Percentiles rank a stretch among this genome's conserved stretches.
phyloP scores from a whole-genome alignment of 495 filamentous ascomycete genomes.

The Xylaria sp. region DNA sequence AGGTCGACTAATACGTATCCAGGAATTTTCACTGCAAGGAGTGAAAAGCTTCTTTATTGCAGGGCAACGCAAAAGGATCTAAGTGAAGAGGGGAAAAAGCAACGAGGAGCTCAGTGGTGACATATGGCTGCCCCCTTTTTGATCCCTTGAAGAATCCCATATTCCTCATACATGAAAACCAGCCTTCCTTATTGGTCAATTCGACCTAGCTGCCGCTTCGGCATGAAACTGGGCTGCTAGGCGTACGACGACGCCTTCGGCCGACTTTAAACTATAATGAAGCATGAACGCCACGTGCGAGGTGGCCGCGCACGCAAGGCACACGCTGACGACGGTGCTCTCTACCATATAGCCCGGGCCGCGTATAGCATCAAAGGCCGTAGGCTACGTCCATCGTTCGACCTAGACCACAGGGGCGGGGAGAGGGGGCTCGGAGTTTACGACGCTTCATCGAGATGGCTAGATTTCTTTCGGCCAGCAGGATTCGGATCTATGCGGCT shows the following conservation, averaged over 20 bases:
- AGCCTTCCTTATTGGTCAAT: too few relatives aligned
- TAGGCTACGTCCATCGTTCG: not conserved
- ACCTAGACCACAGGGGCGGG: not conserved
- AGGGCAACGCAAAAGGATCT: too few relatives aligned
- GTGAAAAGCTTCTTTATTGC: too few relatives aligned
- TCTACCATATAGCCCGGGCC: not conserved
- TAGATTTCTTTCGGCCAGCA: not conserved
- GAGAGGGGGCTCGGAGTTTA: not conserved
- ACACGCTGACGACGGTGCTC: not conserved
- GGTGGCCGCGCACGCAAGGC: not conserved
- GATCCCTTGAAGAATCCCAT: too few relatives aligned
- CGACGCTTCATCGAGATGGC: not conserved
- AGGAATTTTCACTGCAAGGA: too few relatives aligned
- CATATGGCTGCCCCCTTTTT: too few relatives aligned
- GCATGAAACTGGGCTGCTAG: not conserved
- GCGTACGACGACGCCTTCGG: not conserved
- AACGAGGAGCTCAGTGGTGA: too few relatives aligned
- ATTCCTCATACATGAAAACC: too few relatives aligned
- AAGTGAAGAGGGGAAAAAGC: too few relatives aligned
- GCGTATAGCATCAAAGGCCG: not conserved
- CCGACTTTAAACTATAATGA: not conserved
- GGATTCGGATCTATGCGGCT: not conserved
- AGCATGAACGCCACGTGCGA: not conserved
- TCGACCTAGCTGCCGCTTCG: too few relatives aligned
- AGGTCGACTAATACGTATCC: too few relatives aligned